Conservation (phyloP, 75 land plant species). For the Cryptomeria japonica region DNA sequence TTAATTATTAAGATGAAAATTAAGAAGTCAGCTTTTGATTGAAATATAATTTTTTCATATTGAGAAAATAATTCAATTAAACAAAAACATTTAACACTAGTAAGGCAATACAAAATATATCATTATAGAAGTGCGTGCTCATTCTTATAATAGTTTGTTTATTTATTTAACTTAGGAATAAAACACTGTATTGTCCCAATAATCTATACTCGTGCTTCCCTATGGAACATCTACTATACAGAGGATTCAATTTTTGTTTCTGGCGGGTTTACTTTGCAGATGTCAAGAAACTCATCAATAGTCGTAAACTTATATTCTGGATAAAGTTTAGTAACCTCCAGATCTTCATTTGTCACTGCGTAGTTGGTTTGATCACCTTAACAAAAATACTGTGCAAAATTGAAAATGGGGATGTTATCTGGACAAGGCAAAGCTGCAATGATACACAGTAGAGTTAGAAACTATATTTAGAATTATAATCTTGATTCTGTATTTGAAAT, state of each 20-base stretch:
- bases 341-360: constrained; percentile 19
- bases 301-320: constrained; percentile 44
- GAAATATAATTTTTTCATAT: too few species aligned
- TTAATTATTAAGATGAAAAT: too few species aligned
- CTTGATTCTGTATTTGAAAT: not conserved
- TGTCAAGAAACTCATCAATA: constrained; percentile 27
- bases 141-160: too few species aligned
- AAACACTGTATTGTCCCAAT: too few species aligned
- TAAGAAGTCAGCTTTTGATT: too few species aligned
- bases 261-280: constrained; percentile 12
- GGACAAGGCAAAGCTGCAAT: constrained; percentile 33
- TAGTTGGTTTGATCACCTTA: constrained; percentile 24
- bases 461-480: too few species aligned
- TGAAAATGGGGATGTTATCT: constrained; percentile 27
- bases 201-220: too few species aligned
- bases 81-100: too few species aligned
- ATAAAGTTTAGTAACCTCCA: constrained; percentile 39
- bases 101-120: too few species aligned
- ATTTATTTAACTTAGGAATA: too few species aligned
- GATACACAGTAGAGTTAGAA: constrained; percentile 8
- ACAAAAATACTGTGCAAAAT: constrained; percentile 17
- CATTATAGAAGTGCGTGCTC: too few species aligned
- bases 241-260: constrained; percentile 20
- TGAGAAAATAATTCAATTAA: too few species aligned
- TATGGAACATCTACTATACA: not conserved